Evolutionary conservation across 192 early-diverging fungal genomes (phyloP).

Genomic region (Oehlia diaphana): DNA sequence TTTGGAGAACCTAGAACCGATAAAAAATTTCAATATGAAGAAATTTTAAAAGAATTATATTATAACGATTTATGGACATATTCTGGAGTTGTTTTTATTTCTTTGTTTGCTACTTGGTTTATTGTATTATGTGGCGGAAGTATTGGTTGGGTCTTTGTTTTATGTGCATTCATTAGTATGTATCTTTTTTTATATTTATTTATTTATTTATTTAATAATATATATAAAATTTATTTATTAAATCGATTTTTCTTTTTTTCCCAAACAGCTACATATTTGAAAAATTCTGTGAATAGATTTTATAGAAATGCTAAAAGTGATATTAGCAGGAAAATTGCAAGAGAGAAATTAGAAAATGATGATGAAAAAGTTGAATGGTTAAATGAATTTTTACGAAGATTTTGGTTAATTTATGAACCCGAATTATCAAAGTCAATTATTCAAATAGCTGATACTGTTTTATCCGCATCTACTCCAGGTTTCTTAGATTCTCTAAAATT

Average conservation of each 20-base stretch:
- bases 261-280: constrained; percentile 66
- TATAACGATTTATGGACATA: constrained; percentile 25
- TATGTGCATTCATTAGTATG: constrained; percentile 23
- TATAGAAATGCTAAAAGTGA: constrained; percentile 71
- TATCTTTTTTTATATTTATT: not conserved
- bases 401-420: constrained; percentile 92
- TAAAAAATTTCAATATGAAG: not conserved
- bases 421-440: constrained; percentile 74
- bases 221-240: not conserved
- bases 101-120: constrained; percentile 17
- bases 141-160: constrained; percentile 19
- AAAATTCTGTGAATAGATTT: constrained; percentile 68
- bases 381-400: constrained; percentile 81
- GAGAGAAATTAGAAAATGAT: constrained; percentile 46
- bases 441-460: constrained; percentile 67
- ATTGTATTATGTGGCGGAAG: constrained; percentile 10
- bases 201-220: not conserved
- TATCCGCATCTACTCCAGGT: constrained; percentile 72
- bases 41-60: constrained; percentile 22
- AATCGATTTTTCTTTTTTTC: not conserved
- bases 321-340: constrained; percentile 61
- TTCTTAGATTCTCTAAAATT: constrained; percentile 79
- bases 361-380: constrained; percentile 86
- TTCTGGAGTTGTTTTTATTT: constrained; percentile 15
- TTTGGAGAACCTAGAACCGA: not conserved